phyloP scores from a whole-genome alignment of 169 alveolate genomes.

The Blepharisma undulans region DNA sequence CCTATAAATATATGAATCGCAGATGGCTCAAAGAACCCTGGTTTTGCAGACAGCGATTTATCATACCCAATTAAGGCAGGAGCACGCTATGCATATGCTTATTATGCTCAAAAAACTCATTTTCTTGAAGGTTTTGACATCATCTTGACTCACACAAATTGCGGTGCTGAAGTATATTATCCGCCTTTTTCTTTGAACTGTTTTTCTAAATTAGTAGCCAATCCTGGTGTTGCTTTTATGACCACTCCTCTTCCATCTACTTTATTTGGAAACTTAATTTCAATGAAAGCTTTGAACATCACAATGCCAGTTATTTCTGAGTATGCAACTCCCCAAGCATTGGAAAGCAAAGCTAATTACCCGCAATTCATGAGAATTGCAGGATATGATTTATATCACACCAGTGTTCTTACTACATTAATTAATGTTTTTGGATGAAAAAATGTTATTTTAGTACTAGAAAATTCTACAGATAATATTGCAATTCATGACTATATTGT shows the following conservation, averaged over 20 bases:
- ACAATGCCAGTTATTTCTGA: background rate
- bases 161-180: background rate
- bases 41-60: background rate
- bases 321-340: background rate
- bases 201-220: background rate
- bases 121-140: background rate
- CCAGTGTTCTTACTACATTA: background rate
- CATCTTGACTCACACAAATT: background rate
- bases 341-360: background rate
- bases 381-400: background rate
- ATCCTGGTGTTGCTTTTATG: background rate
- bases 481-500: background rate
- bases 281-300: background rate
- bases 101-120: background rate
- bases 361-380: background rate
- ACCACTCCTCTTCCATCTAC: background rate
- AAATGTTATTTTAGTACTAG: background rate
- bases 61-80: background rate
- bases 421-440: background rate
- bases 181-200: background rate
- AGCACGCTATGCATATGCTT: background rate
- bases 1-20: background rate
- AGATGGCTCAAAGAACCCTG: background rate
- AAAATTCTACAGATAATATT: background rate
- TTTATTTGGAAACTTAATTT: background rate